Percentiles rank a stretch among this genome's conserved stretches.
Conservation (phyloP, 176 grass and related monocot species). For the Carex kokanica region DNA sequence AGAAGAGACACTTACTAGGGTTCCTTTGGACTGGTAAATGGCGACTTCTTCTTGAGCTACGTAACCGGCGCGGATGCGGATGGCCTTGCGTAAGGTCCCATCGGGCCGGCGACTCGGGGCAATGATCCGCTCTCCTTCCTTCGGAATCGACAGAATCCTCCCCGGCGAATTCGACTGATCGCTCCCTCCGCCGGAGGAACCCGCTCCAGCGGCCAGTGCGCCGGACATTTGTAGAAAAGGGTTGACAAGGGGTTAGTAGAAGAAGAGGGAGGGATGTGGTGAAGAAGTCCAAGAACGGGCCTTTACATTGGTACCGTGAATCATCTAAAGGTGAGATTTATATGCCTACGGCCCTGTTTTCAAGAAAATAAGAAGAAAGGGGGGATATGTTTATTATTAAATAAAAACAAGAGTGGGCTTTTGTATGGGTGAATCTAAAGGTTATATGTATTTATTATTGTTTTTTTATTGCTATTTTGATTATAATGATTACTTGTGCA, state of each 20-base stretch:
- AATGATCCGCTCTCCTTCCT: slow-evolving; percentile 88
- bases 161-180: slow-evolving; percentile 21
- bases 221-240: slow-evolving; percentile 12
- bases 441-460: background rate
- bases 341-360: too few relatives aligned
- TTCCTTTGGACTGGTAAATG: slow-evolving; percentile 92
- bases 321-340: background rate
- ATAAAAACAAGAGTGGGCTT: background rate
- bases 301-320: background rate
- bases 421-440: background rate
- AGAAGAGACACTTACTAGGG: slow-evolving; percentile 48
- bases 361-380: too few relatives aligned
- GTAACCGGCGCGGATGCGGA: slow-evolving; percentile 94
- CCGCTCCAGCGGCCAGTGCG: background rate
- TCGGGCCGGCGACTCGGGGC: slow-evolving; percentile 80
- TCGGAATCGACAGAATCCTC: slow-evolving; percentile 70
- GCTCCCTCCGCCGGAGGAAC: slow-evolving; percentile 34
- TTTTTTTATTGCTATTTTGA: too few relatives aligned
- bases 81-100: slow-evolving; percentile 82
- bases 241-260: background rate
- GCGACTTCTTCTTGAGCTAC: slow-evolving; percentile 98
- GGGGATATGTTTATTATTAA: background rate
- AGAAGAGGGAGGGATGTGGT: background rate
- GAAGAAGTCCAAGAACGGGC: background rate
- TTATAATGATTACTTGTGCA: background rate